Conservation (phyloP, 768 basidiomycete species). For the Xerocomellus intermedius region DNA sequence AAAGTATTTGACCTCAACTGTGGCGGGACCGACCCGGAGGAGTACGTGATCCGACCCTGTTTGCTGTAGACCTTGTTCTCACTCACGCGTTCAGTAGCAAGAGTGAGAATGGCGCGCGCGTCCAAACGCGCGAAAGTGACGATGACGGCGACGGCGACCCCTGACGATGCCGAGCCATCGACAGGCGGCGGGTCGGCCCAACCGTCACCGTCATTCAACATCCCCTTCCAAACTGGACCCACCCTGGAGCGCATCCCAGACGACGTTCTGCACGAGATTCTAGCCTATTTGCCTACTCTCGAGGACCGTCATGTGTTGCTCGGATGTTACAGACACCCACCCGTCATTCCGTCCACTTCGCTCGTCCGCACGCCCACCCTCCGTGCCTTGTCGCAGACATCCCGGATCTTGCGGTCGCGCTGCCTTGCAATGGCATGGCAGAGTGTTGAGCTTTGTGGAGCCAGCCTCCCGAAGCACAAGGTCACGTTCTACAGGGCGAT, state of each 20-base stretch:
- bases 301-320: not conserved
- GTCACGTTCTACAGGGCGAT: not conserved
- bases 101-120: not conserved
- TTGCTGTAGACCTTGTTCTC: too few relatives aligned
- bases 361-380: constrained; percentile 1
- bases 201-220: not conserved
- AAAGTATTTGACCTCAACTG: too few relatives aligned
- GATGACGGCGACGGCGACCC: not conserved
- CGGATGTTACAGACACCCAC: not conserved
- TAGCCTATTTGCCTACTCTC: constrained; percentile 9
- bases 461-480: not conserved
- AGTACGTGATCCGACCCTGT: too few relatives aligned
- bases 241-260: constrained; percentile 10
- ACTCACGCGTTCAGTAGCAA: too few relatives aligned
- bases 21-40: too few relatives aligned
- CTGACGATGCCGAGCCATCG: not conserved
- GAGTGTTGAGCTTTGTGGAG: constrained; percentile 1
- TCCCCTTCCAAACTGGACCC: not conserved
- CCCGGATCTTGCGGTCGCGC: constrained; percentile 5
- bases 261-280: constrained; percentile 12
- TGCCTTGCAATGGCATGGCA: constrained; percentile 17
- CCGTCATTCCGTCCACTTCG: not conserved
- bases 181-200: too few relatives aligned
- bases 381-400: constrained; percentile 9
- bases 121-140: not conserved